These are phyloP conservation scores for Talaromyces sp. DNA, from an alignment of 2,329 filamentous ascomycete genomes.

Conservation along the genomic window DNA sequence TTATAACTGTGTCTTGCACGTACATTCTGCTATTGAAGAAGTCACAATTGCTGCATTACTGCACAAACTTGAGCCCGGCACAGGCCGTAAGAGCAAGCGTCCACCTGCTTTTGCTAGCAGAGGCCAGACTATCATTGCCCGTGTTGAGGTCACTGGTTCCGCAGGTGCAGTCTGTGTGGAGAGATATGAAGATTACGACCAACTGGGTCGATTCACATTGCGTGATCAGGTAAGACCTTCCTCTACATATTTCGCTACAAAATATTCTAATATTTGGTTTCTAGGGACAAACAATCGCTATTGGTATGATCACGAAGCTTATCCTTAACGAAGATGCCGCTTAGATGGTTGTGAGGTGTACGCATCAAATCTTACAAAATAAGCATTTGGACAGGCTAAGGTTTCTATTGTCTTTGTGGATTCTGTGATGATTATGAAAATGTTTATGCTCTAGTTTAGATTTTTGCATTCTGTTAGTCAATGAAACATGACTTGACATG, in stretches of 20 bases:
- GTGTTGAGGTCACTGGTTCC: constrained; percentile 80
- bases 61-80: constrained; percentile 95
- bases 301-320: constrained; percentile 97
- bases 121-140: constrained; percentile 82
- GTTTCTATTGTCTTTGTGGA: not conserved
- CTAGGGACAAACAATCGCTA: constrained; percentile 97
- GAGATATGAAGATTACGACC: constrained; percentile 91
- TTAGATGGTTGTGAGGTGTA: not conserved
- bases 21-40: constrained; percentile 96
- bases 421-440: constrained; percentile 11
- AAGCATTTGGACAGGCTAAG: constrained; percentile 6
- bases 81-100: constrained; percentile 86
- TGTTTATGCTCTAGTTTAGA: not conserved
- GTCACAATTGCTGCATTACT: constrained; percentile 84
- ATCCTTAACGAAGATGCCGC: constrained; percentile 46
- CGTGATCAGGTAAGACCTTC: constrained; percentile 67
- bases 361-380: constrained; percentile 9
- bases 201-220: constrained; percentile 86
- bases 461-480: not conserved
- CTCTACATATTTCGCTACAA: not conserved
- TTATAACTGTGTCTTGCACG: constrained; percentile 96
- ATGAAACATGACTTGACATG: not conserved
- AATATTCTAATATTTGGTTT: constrained; percentile 24
- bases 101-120: constrained; percentile 83
- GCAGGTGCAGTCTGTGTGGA: constrained; percentile 89